A percentile compares a stretch with the other conserved stretches of the same genome.
These are phyloP conservation scores for Echinochloa phyllopogon DNA, from an alignment of 176 grass and related monocot genomes.

Conservation along the genomic window DNA sequence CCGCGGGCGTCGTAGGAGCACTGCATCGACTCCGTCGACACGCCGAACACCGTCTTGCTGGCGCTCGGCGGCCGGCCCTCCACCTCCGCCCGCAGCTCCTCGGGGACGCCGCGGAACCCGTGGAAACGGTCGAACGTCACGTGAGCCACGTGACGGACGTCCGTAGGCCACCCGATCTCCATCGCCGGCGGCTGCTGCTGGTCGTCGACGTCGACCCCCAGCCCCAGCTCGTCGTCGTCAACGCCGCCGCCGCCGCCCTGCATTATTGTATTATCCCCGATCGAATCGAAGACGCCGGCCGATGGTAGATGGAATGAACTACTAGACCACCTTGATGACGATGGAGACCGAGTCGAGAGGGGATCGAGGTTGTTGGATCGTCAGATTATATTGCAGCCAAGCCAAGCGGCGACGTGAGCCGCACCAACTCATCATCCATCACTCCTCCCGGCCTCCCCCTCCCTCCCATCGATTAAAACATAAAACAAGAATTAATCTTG, in stretches of 20 bases:
- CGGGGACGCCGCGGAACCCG: constrained; percentile 80
- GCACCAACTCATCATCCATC: constrained; percentile 35
- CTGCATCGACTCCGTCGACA: constrained; percentile 89
- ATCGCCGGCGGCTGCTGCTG: constrained; percentile 24
- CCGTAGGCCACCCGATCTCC: constrained; percentile 87
- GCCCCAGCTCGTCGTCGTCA: constrained; percentile 12
- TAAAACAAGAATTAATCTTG: not conserved
- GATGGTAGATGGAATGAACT: no score
- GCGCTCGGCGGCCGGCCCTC: constrained; percentile 63
- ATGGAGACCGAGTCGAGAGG: not conserved
- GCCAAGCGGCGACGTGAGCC: constrained; percentile 30
- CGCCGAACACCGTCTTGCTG: constrained; percentile 77
- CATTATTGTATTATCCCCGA: no score
- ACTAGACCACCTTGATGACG: no score
- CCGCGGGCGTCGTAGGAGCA: constrained; percentile 65
- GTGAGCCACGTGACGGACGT: constrained; percentile 81
- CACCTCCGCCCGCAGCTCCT: constrained; percentile 64
- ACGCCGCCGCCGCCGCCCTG: constrained; percentile 5
- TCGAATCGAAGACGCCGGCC: no score
- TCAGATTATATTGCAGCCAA: no score
- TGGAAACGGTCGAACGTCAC: constrained; percentile 95
- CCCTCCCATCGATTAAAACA: not conserved
- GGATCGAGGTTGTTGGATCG: constrained; percentile 27
- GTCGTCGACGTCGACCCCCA: not conserved
- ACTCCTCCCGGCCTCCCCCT: no score